These are phyloP conservation scores for Elsinoe necatrix DNA, from an alignment of 2,329 filamentous ascomycete genomes.

Conservation along the genomic window DNA sequence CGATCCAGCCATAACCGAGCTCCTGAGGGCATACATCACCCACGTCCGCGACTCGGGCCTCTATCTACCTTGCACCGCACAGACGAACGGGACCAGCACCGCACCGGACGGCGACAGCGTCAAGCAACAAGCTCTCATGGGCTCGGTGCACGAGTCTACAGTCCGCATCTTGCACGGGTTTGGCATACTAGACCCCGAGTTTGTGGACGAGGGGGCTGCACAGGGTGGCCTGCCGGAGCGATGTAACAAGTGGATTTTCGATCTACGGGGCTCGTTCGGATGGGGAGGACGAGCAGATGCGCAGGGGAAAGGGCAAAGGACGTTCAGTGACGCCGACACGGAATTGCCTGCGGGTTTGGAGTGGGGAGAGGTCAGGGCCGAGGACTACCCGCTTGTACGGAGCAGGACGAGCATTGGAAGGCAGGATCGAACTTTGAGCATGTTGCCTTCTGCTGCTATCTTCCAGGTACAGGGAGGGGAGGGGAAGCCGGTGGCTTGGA, in stretches of 20 bases:
- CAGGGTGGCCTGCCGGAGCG: conserved; percentile 11
- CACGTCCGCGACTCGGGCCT: background rate
- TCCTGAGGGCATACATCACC: background rate
- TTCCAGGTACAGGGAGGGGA: conserved; percentile 32
- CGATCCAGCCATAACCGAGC: background rate
- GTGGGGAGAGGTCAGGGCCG: conserved; percentile 47
- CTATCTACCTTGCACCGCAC: background rate
- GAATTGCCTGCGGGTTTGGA: conserved; percentile 41
- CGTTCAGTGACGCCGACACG: conserved; percentile 25
- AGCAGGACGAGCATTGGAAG: conserved; percentile 50
- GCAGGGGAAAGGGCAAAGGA: background rate
- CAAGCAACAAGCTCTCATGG: conserved; percentile 22
- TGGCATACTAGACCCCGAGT: conserved; percentile 20
- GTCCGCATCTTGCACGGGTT: conserved; percentile 20
- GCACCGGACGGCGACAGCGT: background rate
- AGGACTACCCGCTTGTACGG: conserved; percentile 50
- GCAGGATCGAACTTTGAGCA: conserved; percentile 38
- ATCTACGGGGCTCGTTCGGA: background rate
- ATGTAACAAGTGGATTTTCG: conserved; percentile 19
- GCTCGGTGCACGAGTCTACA: conserved; percentile 26
- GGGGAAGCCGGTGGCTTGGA: conserved; percentile 55
- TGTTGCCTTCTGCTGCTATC: conserved; percentile 33
- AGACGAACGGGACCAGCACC: background rate
- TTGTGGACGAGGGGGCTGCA: conserved; percentile 12
- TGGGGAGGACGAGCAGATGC: background rate